Percentiles rank a stretch among this genome's conserved stretches.
These are phyloP conservation scores for Tolypocladium pustulatum DNA, from an alignment of 2,329 filamentous ascomycete species.

Conservation along the genomic window DNA sequence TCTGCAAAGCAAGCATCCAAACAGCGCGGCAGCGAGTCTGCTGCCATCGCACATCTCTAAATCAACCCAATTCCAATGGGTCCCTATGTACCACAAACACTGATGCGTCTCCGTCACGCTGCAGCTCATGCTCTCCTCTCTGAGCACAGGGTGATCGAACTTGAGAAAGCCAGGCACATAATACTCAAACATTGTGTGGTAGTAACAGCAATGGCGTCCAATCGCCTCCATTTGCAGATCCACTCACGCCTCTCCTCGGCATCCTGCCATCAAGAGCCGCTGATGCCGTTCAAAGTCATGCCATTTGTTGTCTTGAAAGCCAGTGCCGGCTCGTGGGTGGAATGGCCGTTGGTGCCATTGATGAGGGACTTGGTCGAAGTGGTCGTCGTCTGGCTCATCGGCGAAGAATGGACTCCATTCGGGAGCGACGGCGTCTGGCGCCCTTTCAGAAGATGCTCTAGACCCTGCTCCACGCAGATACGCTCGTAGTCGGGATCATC, in stretches of 20 bases:
- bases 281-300: slow-evolving; percentile 17
- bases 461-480: slow-evolving; percentile 46
- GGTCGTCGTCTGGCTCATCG: slow-evolving; percentile 25
- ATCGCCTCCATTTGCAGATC: background rate
- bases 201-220: background rate
- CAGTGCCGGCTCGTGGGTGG: slow-evolving; percentile 9
- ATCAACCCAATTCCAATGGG: background rate
- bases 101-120: background rate
- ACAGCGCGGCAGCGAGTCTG: background rate
- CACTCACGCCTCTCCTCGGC: background rate
- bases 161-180: background rate
- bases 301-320: slow-evolving; percentile 10
- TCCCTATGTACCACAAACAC: background rate
- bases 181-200: background rate
- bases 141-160: background rate
- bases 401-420: slow-evolving; percentile 38
- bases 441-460: slow-evolving; percentile 41
- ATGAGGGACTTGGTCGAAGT: slow-evolving; percentile 12
- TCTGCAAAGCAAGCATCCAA: slow-evolving; percentile 7
- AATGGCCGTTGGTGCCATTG: slow-evolving; percentile 19
- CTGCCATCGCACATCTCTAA: background rate
- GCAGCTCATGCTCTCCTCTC: background rate
- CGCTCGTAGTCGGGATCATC: slow-evolving; percentile 47
- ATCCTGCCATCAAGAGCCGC: slow-evolving; percentile 9
- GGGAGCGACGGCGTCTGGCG: slow-evolving; percentile 30